phyloP scores from a whole-genome alignment of 352 stramenopile genomes.

The Phytopythium litorale region DNA sequence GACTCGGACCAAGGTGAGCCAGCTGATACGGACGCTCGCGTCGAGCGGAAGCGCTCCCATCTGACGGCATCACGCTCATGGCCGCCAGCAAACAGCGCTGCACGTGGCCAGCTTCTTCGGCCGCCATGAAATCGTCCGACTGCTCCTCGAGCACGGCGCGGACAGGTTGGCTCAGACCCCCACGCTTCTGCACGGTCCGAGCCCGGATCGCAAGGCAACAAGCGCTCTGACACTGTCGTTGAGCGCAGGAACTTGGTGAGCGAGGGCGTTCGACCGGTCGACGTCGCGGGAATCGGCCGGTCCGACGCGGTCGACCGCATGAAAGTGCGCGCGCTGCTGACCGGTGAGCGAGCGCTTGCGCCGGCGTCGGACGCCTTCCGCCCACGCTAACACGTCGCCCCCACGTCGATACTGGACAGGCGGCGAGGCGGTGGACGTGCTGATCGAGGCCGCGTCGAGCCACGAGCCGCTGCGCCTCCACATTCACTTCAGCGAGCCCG shows the following conservation, averaged over 20 bases:
- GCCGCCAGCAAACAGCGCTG: conserved; percentile 42
- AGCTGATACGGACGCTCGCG: background rate
- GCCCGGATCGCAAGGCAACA: background rate
- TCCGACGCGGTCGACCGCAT: conserved; percentile 46
- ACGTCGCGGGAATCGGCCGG: conserved; percentile 43
- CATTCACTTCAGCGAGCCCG: conserved; percentile 69
- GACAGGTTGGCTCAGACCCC: conserved; percentile 30
- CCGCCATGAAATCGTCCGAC: conserved; percentile 38
- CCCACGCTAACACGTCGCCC: background rate
- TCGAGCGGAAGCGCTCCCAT: no score
- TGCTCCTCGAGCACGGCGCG: conserved; percentile 48
- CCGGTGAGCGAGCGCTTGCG: conserved; percentile 23
- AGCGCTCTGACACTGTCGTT: background rate
- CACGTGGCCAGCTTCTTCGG: conserved; percentile 72
- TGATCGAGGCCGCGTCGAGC: conserved; percentile 10
- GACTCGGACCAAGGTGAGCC: conserved; percentile 3
- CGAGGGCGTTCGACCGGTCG: conserved; percentile 32
- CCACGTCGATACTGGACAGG: background rate
- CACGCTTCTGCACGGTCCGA: background rate
- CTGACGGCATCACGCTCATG: background rate
- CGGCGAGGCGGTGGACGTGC: conserved; percentile 11
- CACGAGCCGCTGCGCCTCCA: conserved; percentile 21
- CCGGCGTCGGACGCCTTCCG: background rate
- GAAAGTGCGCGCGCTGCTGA: conserved; percentile 58
- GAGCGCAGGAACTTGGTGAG: conserved; percentile 42